Evolutionary conservation across 1,139 yeast species (phyloP).

Genomic region (Pneumocystis murina): DNA sequence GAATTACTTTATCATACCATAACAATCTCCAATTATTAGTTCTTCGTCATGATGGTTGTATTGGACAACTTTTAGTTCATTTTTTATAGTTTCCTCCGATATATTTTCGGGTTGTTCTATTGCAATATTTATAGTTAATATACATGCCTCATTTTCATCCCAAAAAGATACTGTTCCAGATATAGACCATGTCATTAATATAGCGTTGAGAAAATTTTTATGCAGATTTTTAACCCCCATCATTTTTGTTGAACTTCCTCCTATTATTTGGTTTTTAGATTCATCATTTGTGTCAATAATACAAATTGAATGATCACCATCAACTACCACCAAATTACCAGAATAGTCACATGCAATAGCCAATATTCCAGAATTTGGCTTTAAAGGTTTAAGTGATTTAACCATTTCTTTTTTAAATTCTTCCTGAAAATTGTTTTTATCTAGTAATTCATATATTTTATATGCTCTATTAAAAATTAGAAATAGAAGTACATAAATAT

Average conservation of each 20-base stretch:
- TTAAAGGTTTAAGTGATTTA: not conserved
- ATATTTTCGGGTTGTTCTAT: slow-evolving; percentile 1
- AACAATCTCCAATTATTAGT: not conserved
- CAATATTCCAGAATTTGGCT: not conserved
- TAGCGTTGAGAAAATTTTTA: not conserved
- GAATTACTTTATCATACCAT: not conserved
- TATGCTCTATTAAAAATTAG: not conserved
- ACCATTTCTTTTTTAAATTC: not conserved
- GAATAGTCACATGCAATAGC: not conserved
- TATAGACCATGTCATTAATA: not conserved
- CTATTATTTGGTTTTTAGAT: not conserved
- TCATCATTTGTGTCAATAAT: not conserved
- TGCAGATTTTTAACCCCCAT: not conserved
- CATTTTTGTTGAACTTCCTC: not conserved
- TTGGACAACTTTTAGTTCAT: not conserved
- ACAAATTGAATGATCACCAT: not conserved
- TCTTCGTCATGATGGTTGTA: not conserved
- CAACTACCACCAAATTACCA: not conserved
- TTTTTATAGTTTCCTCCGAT: not conserved
- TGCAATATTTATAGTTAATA: not conserved
- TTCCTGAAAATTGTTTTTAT: not conserved
- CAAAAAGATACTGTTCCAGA: not conserved
- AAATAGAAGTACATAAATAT: not conserved
- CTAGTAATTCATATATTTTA: not conserved
- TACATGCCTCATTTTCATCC: not conserved